Evolutionary conservation across 2,329 filamentous ascomycete genomes (phyloP), one percentile per base, ranked within the genome.

Genomic region (Amauroascus niger): DNA sequence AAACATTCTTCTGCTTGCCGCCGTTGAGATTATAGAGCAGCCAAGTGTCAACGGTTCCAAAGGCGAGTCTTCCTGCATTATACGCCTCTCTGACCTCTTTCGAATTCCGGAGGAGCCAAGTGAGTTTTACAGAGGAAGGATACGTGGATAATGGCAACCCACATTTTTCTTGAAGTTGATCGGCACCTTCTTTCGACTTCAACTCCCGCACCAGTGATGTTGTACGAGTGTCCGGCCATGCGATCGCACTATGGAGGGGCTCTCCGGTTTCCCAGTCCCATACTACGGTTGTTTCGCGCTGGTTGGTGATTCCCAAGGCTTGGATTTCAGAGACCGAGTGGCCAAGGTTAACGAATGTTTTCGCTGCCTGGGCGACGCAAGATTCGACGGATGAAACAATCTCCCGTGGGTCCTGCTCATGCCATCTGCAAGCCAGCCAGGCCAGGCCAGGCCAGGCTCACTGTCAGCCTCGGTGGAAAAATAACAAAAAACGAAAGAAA

Each of bases 21-120:
- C 86, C 88, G 64, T 94, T 75, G 49, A 95, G 79, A 62, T 84
- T 83, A 73, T 88, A 95, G 52, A 95, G 79, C 55, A 95, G 76
- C 89, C 89, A 95, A 1, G 86, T 81, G 69, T 95, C 89, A 56
- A 95, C 83, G 6, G 89, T 95, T 52, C 89, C 89, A 63, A 95
- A 95, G 5, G 86, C 81, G 20, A 95, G 76, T 11, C 82, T 79
- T 18, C 86, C 81, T 53, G 83, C 83, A 8, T 89, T 83, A 67
- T 94, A 93, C 1, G 86, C 86, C 52, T 83, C 73, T 60, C 79
- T 79, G 48, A 94, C 87, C 35, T 78, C 76, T 11, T 82, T 75
- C 14, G 83, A 76, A 62, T 94, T 84, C 54, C 83, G 77, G 53
- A 94, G 75, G 61, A 95, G 77, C 89, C 89, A 95, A 51, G 86